Base-by-base conservation (phyloP, 345 rosid species). In the Salix purpurea region DNA sequence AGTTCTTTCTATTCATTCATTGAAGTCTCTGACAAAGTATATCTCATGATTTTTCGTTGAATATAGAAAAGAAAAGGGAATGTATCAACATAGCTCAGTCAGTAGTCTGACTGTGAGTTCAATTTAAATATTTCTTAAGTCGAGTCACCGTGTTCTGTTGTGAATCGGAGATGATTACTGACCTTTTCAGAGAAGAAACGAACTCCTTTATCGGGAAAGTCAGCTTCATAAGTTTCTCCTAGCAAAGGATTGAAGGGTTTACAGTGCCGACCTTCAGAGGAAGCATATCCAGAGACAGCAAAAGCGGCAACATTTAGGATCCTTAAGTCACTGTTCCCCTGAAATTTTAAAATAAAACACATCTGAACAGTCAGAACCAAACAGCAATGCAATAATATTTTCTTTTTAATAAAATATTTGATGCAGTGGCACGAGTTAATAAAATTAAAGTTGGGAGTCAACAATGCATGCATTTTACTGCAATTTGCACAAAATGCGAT, bases 151-250 rank as follows among this genome's bases (percentile, higher is more conserved):
- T 58, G 13, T 65, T 40, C 23, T 37, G n/a, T 24, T 11, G 48
- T 36, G 56, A 40, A 72, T 62, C 72, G 11, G 69, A 32, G 42
- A 65, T 44, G 13, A 68, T 23, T 65, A 74, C 86, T 78, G 54
- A 95, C 99, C 99, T 95, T 95, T 82, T 95, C 99, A 14, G 99
- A 93, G 88, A 95, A 93, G 91, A 95, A 95, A 39, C 90, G 93
- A 71, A 95, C 85, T 76, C 98, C 99, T 81, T 81, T 88, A 69
- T 95, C 99, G 62, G 94, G 96, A 86, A 77, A 95, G 80, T 95
- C 96, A 24, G 98, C 99, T 86, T 93, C 99, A 75, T 89, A 95
- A 42, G 99, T 95, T 89, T 95, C 99, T 83, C 98, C 98, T 30
- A 94, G 88, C 78, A 94, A 84, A 83, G 97, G 98, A 75, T 95